A percentile compares a stretch with the other conserved stretches of the same genome.
phyloP scores from a whole-genome alignment of 352 stramenopile species.

The Globisporangium heterothallicum region DNA sequence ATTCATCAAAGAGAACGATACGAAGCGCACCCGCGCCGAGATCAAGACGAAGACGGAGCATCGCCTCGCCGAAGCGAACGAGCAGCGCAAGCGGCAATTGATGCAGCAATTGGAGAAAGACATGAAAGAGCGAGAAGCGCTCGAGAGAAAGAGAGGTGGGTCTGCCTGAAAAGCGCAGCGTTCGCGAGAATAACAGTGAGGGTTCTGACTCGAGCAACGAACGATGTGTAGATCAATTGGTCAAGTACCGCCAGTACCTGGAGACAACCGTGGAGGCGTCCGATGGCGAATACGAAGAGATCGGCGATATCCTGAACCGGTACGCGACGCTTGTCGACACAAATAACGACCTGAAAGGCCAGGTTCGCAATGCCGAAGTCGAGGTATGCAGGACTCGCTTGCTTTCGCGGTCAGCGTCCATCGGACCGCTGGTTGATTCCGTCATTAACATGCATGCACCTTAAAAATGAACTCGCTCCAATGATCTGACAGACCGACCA shows the following conservation, averaged over 20 bases:
- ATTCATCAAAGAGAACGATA: constrained; percentile 93
- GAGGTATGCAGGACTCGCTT: constrained; percentile 27
- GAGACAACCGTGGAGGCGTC: constrained; percentile 76
- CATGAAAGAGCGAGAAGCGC: constrained; percentile 46
- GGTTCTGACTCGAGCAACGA: too few relatives aligned
- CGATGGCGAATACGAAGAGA: constrained; percentile 83
- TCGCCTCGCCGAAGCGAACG: constrained; percentile 65
- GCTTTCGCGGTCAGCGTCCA: background rate
- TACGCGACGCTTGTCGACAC: constrained; percentile 83
- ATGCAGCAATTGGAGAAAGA: constrained; percentile 70
- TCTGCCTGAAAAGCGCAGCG: background rate
- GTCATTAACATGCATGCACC: too few relatives aligned
- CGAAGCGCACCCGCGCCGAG: constrained; percentile 84
- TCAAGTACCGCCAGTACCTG: constrained; percentile 84
- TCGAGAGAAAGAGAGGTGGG: constrained; percentile 64
- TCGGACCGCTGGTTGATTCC: too few relatives aligned
- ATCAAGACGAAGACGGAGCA: constrained; percentile 86
- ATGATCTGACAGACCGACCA: constrained; percentile 48
- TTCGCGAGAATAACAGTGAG: background rate
- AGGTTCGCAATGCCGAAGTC: constrained; percentile 57
- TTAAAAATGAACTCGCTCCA: background rate
- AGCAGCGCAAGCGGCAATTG: constrained; percentile 73
- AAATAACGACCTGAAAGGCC: constrained; percentile 82
- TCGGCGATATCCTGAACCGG: constrained; percentile 80
- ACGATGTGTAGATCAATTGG: constrained; percentile 67